A percentile compares a stretch with the other conserved stretches of the same genome.
These are phyloP conservation scores for Polyporus arcularius DNA, from an alignment of 768 basidiomycete species.

Conservation along the genomic window DNA sequence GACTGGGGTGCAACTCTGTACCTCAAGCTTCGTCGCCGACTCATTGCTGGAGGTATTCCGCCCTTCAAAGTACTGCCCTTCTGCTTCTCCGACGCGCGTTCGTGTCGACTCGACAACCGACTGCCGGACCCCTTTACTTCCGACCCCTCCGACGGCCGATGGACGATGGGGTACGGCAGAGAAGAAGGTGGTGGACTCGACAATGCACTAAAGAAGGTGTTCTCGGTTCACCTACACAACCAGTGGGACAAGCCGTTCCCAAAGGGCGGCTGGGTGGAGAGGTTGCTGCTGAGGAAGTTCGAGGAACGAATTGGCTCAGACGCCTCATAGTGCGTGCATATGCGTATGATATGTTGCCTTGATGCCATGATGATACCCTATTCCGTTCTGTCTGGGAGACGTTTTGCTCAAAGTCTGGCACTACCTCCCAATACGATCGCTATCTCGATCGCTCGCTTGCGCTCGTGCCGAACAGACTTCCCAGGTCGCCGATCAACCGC, in stretches of 20 bases:
- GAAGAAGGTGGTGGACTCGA: slow-evolving; percentile 67
- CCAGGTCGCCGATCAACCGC: too few relatives aligned
- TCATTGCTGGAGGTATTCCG: slow-evolving; percentile 67
- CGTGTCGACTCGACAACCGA: slow-evolving; percentile 90
- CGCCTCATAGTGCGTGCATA: too few relatives aligned
- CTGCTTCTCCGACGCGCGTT: slow-evolving; percentile 91
- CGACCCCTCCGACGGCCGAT: slow-evolving; percentile 50
- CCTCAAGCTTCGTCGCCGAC: slow-evolving; percentile 85
- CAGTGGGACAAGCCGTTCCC: slow-evolving; percentile 94
- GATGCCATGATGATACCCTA: too few relatives aligned
- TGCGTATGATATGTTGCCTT: too few relatives aligned
- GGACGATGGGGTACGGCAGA: slow-evolving; percentile 66
- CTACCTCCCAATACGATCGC: too few relatives aligned
- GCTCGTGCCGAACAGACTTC: too few relatives aligned
- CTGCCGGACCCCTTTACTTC: slow-evolving; percentile 85
- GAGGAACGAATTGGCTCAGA: slow-evolving; percentile 37
- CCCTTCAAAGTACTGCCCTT: slow-evolving; percentile 94
- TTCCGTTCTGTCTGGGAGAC: too few relatives aligned
- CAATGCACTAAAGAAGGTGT: slow-evolving; percentile 65
- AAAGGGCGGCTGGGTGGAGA: slow-evolving; percentile 80
- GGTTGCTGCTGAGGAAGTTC: slow-evolving; percentile 69
- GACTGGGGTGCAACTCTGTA: slow-evolving; percentile 96
- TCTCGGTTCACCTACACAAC: slow-evolving; percentile 92
- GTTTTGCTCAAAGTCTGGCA: too few relatives aligned
- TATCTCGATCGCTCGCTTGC: too few relatives aligned